Base-by-base conservation (phyloP, 352 stramenopile species). In the Peronospora belbahrii region DNA sequence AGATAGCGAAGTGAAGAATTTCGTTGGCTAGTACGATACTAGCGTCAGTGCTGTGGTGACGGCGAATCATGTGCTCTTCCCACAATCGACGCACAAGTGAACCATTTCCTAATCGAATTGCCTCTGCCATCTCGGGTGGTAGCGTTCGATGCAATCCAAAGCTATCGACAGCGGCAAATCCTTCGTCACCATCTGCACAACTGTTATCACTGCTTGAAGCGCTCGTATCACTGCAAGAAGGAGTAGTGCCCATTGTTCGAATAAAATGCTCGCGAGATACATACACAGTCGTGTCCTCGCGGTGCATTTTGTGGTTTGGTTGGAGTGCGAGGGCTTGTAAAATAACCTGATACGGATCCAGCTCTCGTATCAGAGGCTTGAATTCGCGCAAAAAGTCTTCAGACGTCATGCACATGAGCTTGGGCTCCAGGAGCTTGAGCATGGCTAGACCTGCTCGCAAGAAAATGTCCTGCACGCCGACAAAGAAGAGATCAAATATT, bases 401-500 rank as follows among this genome's bases (percentile, higher is more conserved):
- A 52, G 85, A 89, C 4, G 53, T 66, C 73, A 93, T 88, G 45
- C 69, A 89, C 70, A 91, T 85, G 42, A 93, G 71, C 40, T 88
- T 81, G 8, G 74, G 53, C 48, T 90, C 77, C 7, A 88, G 49
- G 2, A 83, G 52, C 59, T 91, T 89, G 19, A 93, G 60, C 30
- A 93, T 83, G 2, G 79, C 79, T 10, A 93, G 58, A 4, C 76
- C 82, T 15, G 84, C 68, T 9, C 82, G 79, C 20, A 93, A 66
- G 41, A 93, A 88, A 48, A 89, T 79, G 52, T 93, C 80, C 28
- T 80, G 65, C 1, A 91, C 50, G 2, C 76, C 80, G 17, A 87
- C 71, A 27, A 94, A 85, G 38, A 94, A 88, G 32, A 94, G 62
- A 39, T 94, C 82, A 14, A 94, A 83, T 39, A 94, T 83, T 6